Evolutionary conservation across 75 land plant genomes (phyloP).

Genomic region (Picea glauca): DNA sequence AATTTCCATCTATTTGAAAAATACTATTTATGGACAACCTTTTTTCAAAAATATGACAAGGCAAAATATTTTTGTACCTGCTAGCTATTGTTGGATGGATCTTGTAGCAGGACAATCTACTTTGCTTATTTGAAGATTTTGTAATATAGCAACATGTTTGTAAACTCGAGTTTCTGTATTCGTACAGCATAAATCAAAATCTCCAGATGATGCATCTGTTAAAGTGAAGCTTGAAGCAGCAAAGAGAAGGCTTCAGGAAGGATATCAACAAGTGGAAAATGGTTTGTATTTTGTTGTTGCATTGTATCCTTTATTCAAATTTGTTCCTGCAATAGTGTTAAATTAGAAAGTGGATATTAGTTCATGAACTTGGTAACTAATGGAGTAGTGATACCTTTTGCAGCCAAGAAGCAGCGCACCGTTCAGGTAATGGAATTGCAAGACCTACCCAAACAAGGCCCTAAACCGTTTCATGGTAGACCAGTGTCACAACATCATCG

Average conservation of each 20-base stretch:
- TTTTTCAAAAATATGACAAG: neutral
- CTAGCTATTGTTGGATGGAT: neutral
- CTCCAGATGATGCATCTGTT: constrained; percentile 24
- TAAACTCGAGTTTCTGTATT: neutral
- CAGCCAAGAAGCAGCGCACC: constrained; percentile 91
- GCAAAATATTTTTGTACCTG: neutral
- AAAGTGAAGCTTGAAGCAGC: constrained; percentile 61
- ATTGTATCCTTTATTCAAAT: neutral
- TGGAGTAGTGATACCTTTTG: neutral
- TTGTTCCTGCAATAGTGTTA: neutral
- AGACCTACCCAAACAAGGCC: constrained; percentile 65
- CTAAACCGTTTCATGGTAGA: neutral
- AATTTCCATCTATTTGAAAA: neutral
- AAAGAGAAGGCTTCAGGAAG: constrained; percentile 81
- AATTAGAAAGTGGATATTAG: neutral
- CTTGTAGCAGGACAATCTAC: neutral
- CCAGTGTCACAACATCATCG: constrained; percentile 12
- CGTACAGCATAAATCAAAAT: constrained; percentile 23
- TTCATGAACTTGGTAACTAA: neutral
- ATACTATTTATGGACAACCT: neutral
- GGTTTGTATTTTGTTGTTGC: constrained; percentile 35
- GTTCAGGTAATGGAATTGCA: constrained; percentile 79
- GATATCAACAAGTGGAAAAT: constrained; percentile 74
- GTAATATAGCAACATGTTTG: neutral
- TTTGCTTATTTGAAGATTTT: neutral